These are phyloP conservation scores for Castanospermum australe DNA, from an alignment of 306 rosid species.

Conservation along the genomic window DNA sequence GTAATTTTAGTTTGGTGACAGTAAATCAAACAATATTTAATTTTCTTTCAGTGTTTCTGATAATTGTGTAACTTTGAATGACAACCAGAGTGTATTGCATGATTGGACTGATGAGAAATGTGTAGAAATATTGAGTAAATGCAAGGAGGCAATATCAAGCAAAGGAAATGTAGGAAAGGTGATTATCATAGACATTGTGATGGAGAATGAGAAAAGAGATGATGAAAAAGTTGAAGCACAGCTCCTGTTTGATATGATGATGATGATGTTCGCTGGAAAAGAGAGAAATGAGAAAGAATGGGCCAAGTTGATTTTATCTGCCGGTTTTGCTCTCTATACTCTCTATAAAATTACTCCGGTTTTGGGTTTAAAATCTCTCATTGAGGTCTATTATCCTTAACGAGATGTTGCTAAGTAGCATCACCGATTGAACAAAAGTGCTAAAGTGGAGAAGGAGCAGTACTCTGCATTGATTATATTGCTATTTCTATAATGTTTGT, in stretches of 20 bases:
- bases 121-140: slow-evolving; percentile 25
- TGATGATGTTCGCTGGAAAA: slow-evolving; percentile 9
- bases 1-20: no score
- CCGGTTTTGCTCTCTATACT: slow-evolving; percentile 32
- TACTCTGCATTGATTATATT: no score
- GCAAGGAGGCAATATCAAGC: slow-evolving; percentile 30
- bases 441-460: no score
- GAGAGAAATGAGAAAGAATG: slow-evolving; percentile 32
- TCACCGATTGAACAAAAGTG: no score
- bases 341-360: slow-evolving; percentile 27
- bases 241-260: slow-evolving; percentile 30
- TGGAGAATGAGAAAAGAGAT: slow-evolving; percentile 10
- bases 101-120: slow-evolving; percentile 41
- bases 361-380: slow-evolving; percentile 39
- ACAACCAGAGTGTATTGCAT: slow-evolving; percentile 33
- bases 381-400: slow-evolving; percentile 25
- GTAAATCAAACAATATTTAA: no score
- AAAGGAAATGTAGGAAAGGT: slow-evolving; percentile 24
- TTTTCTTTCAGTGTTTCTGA: no score
- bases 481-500: no score
- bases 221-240: slow-evolving; percentile 18
- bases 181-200: slow-evolving; percentile 35
- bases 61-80: neutral
- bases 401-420: no score
- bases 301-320: slow-evolving; percentile 23